phyloP scores from a whole-genome alignment of 192 early-diverging fungal species.

The Gamsiella multidivaricata region DNA sequence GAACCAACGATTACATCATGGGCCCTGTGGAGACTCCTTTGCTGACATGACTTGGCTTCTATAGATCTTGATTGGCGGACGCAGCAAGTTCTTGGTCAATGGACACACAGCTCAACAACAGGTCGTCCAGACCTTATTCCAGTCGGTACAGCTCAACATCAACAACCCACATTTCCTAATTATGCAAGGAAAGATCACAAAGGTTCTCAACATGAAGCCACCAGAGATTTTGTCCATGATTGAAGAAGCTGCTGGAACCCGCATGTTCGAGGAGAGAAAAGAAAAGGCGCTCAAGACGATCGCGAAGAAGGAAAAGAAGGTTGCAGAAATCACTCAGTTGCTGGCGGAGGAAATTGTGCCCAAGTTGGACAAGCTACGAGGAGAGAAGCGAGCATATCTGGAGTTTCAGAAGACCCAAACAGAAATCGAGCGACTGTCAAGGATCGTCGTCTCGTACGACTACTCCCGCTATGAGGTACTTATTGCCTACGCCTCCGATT shows the following conservation, averaged over 20 bases:
- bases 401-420: constrained; percentile 94
- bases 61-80: constrained; percentile 85
- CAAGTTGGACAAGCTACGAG: constrained; percentile 89
- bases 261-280: constrained; percentile 99
- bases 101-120: constrained; percentile 91
- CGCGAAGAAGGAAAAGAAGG: constrained; percentile 94
- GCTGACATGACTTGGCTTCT: not conserved
- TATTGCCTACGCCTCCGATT: not conserved
- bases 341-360: constrained; percentile 92
- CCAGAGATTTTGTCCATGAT: constrained; percentile 97
- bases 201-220: constrained; percentile 99
- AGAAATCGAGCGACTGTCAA: constrained; percentile 87
- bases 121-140: constrained; percentile 90
- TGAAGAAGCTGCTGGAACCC: constrained; percentile 98
- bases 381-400: constrained; percentile 86
- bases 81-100: constrained; percentile 98
- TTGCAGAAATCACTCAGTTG: constrained; percentile 91
- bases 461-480: constrained; percentile 78
- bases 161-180: constrained; percentile 99
- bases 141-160: constrained; percentile 98
- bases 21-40: not conserved
- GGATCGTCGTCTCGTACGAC: constrained; percentile 87
- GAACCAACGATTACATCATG: not conserved
- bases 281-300: constrained; percentile 94
- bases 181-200: constrained; percentile 99